Evolutionary conservation across 225 moss, liverwort and hornwort genomes (phyloP), one percentile per base, ranked within the genome.

Genomic region (Marchantia polymorpha): DNA sequence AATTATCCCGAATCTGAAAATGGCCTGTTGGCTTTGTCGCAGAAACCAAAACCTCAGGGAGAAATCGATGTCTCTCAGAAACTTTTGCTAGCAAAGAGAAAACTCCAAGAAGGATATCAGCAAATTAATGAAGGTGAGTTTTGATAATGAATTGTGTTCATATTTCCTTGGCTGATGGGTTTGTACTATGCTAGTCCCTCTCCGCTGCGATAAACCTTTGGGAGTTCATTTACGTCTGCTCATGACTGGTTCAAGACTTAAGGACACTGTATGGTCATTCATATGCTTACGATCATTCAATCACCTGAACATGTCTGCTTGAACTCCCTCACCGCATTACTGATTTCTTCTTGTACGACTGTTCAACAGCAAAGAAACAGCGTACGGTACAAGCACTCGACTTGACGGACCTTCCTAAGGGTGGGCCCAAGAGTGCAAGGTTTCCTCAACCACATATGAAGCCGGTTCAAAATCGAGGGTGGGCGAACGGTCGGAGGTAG

Each of bases 321-420:
- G 22, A 61, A 19, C 22, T 22, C 70, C 7, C 46, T 22, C 47
- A 7, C 49, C 4, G n/a, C 19, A 7, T 22, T 49, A 71, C 48
- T 50, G 70, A 71, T 12, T 50, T n/a, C 19, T 73, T 1, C 7
- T 50, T 23, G 48, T 46, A 0, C 23, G 48, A 14, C 7, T 78
- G 47, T 51, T 19, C 39, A 27, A 22, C 92, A 97, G 96, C 93
- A 66, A 97, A 97, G 84, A 93, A 90, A 82, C 88, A 89, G 84
- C 91, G 96, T 22, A 94, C 93, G 50, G 91, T 91, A 70, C 93
- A 92, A 89, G 87, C 91, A 61, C 89, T 97, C 86, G 94, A 94
- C 47, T 86, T 97, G 86, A 94, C 94, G 53, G 96, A 97, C 0
- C 93, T 97, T 48, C 96, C 96, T 0, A 97, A 92, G 76, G 96